Base-by-base conservation (phyloP, 495 filamentous ascomycete species). In the Penicillium bialowiezense region DNA sequence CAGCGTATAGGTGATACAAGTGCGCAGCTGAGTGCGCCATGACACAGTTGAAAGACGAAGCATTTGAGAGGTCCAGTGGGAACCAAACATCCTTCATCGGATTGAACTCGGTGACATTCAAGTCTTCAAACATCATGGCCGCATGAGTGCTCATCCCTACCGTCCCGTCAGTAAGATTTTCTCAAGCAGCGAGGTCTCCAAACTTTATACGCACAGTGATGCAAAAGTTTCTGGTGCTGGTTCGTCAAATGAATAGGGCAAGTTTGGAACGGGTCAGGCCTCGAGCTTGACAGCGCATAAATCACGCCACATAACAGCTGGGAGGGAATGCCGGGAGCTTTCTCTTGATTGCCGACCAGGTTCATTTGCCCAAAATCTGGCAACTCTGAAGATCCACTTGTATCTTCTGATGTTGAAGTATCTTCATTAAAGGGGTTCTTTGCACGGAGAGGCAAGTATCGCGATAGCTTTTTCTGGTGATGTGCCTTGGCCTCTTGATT, bases 11-110 rank as follows among this genome's bases (percentile, higher is more conserved):
- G 26, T 65, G 57, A 34, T 51, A 43, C 32, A 65, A 20, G 36
- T 65, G 62, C 2, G 62, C 62, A 5, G 62, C 62, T 4, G 62
- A 56, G 36, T 64, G 61, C 3, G 61, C 61, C 58, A 64, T 59
- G 41, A 65, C 58, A 36, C 52, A 55, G 26, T 63, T 58, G 44
- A 65, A 65, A 12, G 62, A 65, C 7, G 62, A 58, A 12, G 59
- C 51, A 50, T 65, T 65, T 0, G 62, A 65, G 1, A 65, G 52
- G 18, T 65, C 62, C n/a, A 63, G 50, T 2, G 62, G 62, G 41
- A 65, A 62, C 62, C 62, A 65, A 24, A 65, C 62, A 41, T 65
- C 62, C 31, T 50, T 54, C 62, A 65, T 65, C 7, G 62, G 62
- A 45, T 65, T 65, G 14, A 65, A 65, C 10, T 49, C 49, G 7